Percentiles rank a stretch among this genome's conserved stretches.
phyloP scores from a whole-genome alignment of 495 filamentous ascomycete genomes.

The Trichodelitschia bisporula region DNA sequence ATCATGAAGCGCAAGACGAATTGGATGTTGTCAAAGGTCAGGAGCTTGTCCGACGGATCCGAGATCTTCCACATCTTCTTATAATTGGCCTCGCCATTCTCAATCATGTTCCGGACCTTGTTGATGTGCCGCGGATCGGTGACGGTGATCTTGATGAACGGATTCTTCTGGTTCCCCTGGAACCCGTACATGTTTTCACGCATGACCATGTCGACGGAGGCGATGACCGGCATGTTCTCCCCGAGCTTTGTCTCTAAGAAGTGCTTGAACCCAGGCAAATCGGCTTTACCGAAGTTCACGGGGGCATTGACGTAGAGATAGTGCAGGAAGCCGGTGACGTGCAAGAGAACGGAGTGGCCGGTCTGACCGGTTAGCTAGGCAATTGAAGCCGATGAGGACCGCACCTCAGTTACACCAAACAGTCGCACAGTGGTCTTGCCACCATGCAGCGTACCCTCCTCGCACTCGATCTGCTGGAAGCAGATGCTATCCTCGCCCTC shows the following conservation, averaged over 20 bases:
- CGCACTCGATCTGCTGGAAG: slow-evolving; percentile 90
- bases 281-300: slow-evolving; percentile 44
- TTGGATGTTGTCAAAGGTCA: slow-evolving; percentile 86
- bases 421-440: slow-evolving; percentile 58
- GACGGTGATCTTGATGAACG: slow-evolving; percentile 80
- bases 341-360: slow-evolving; percentile 82
- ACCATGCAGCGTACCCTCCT: slow-evolving; percentile 56
- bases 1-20: slow-evolving; percentile 96
- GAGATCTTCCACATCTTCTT: slow-evolving; percentile 59
- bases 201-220: slow-evolving; percentile 53
- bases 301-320: slow-evolving; percentile 91
- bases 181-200: slow-evolving; percentile 80
- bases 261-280: slow-evolving; percentile 48
- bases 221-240: slow-evolving; percentile 34
- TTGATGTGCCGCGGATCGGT: slow-evolving; percentile 63
- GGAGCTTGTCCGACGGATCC: slow-evolving; percentile 33
- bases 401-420: slow-evolving; percentile 89
- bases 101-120: slow-evolving; percentile 44
- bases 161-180: slow-evolving; percentile 74
- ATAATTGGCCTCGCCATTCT: slow-evolving; percentile 58
- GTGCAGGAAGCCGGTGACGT: slow-evolving; percentile 88
- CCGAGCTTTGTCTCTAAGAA: slow-evolving; percentile 56
- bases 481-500: slow-evolving; percentile 43
- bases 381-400: slow-evolving; percentile 1
- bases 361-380: slow-evolving; percentile 15